phyloP scores from a whole-genome alignment of 2,329 filamentous ascomycete genomes.

The Cercospora berteroae region DNA sequence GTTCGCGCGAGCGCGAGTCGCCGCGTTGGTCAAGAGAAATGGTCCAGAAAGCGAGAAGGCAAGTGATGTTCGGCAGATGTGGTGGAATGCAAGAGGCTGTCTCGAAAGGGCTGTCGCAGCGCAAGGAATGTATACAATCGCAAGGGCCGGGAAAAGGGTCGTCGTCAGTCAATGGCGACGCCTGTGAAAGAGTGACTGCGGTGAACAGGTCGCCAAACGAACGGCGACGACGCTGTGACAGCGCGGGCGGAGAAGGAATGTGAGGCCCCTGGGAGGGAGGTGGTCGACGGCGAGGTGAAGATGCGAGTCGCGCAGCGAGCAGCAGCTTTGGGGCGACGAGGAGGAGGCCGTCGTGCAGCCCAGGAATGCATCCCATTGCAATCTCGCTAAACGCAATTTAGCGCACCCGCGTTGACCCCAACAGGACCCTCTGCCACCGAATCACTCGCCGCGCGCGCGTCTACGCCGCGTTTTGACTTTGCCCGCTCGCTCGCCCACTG shows the following conservation, averaged over 20 bases:
- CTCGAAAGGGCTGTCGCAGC: background rate
- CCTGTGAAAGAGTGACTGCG: constrained; percentile 13
- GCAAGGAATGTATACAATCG: constrained; percentile 10
- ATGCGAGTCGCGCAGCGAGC: background rate
- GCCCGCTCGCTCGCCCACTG: background rate
- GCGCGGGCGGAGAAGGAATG: constrained; percentile 1
- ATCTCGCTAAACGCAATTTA: background rate
- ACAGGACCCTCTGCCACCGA: background rate
- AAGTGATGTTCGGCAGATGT: background rate
- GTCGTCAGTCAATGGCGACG: constrained; percentile 12
- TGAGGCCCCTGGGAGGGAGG: background rate
- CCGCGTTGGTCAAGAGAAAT: background rate
- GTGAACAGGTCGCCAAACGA: constrained; percentile 10
- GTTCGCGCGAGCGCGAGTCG: constrained; percentile 5
- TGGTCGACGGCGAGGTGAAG: constrained; percentile 1
- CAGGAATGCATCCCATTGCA: background rate
- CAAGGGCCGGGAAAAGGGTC: constrained; percentile 3
- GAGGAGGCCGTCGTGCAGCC: background rate
- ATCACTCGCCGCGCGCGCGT: background rate
- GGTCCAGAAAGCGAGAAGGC: background rate
- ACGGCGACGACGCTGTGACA: constrained; percentile 5
- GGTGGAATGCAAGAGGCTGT: constrained; percentile 5
- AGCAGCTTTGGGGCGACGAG: background rate
- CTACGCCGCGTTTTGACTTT: background rate
- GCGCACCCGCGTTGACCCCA: background rate